phyloP scores from a whole-genome alignment of 2,329 filamentous ascomycete genomes.

The Periglandula ipomoeae region DNA sequence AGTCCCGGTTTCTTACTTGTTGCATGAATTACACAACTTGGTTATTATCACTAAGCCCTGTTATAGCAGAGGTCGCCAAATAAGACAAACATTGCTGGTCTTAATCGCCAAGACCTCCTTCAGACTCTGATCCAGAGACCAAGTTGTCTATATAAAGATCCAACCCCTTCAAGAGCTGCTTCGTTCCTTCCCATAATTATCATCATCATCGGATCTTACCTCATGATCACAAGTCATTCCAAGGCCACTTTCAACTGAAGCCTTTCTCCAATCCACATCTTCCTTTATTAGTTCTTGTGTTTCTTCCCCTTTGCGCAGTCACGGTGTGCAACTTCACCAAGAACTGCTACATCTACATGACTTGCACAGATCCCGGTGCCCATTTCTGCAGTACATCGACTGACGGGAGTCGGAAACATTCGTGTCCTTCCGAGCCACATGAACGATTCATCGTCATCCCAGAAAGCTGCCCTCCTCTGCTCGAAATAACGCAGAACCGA shows the following conservation, averaged over 20 bases:
- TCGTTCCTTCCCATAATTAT: not conserved
- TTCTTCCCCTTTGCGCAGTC: slow-evolving; percentile 3
- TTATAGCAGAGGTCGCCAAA: not conserved
- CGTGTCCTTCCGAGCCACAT: slow-evolving; percentile 57
- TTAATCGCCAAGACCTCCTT: not conserved
- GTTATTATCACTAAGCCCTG: not conserved
- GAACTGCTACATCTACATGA: slow-evolving; percentile 69
- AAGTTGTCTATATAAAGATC: not conserved
- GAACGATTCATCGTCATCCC: slow-evolving; percentile 65
- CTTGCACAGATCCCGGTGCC: slow-evolving; percentile 56
- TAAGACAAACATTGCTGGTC: not conserved
- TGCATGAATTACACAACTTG: not conserved
- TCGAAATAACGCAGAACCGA: slow-evolving; percentile 21
- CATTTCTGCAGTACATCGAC: slow-evolving; percentile 64
- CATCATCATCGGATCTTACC: no score
- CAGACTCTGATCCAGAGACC: not conserved
- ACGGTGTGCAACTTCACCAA: slow-evolving; percentile 59
- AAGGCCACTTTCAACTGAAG: not conserved
- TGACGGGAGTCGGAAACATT: slow-evolving; percentile 51
- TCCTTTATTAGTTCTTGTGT: not conserved
- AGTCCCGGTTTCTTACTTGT: not conserved
- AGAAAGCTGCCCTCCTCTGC: slow-evolving; percentile 46
- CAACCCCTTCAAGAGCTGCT: not conserved
- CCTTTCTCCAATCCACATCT: not conserved
- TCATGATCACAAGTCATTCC: no score